phyloP scores from a whole-genome alignment of 768 basidiomycete genomes.

The Russula ochroleuca region DNA sequence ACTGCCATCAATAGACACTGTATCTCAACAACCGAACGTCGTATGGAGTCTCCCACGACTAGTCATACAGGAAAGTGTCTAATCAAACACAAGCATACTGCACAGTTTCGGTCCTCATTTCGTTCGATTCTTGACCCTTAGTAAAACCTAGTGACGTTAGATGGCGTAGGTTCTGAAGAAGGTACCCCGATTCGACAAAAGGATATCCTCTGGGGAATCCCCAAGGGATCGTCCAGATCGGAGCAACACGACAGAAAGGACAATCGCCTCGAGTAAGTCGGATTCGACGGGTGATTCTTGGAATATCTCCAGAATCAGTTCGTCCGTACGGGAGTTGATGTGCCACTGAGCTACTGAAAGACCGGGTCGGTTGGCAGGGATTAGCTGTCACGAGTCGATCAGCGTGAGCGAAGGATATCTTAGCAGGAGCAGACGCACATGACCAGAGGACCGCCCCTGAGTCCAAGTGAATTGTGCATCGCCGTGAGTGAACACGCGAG shows the following conservation, averaged over 20 bases:
- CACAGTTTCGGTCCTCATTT: too few species aligned
- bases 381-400: neutral
- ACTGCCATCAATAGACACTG: too few species aligned
- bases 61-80: too few species aligned
- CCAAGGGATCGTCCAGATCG: conserved; percentile 9
- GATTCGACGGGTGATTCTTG: conserved; percentile 1
- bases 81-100: too few species aligned
- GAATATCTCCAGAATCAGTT: conserved; percentile 1
- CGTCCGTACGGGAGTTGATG: neutral
- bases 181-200: neutral
- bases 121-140: too few species aligned
- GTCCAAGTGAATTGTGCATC: conserved; percentile 11
- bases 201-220: neutral
- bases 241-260: conserved; percentile 13
- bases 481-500: conserved; percentile 10
- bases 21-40: too few species aligned
- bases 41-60: too few species aligned
- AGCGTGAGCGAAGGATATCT: neutral
- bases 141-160: too few species aligned
- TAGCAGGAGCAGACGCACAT: neutral
- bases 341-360: conserved; percentile 15
- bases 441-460: neutral
- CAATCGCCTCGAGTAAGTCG: conserved; percentile 6
- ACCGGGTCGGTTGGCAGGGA: conserved; percentile 13
- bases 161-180: too few species aligned